Conservation (phyloP, 257 asterid genomes). For the Solanum chiquidenum region DNA sequence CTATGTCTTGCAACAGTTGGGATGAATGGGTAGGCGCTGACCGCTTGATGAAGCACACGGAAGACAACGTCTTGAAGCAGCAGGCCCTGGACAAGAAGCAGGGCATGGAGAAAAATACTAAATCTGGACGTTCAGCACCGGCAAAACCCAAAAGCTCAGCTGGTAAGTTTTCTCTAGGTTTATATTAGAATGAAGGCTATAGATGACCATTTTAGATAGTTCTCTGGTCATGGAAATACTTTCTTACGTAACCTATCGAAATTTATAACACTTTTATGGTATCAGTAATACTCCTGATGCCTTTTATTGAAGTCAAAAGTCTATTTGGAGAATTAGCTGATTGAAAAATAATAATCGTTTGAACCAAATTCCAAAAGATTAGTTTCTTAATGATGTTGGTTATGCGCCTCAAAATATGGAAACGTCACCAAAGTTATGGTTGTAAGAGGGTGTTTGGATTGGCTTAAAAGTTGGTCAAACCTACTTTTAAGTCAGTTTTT, state of each 20-base stretch:
- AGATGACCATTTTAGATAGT: background rate
- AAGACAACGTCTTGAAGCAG: conserved; percentile 71
- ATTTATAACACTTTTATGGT: background rate
- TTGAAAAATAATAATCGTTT: background rate
- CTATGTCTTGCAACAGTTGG: conserved; percentile 59
- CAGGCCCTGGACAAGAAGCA: conserved; percentile 73
- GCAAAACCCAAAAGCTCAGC: conserved; percentile 65
- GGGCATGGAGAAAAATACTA: conserved; percentile 55
- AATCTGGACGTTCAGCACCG: conserved; percentile 70
- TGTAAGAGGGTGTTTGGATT: background rate
- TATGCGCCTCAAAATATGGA: background rate
- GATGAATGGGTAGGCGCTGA: conserved; percentile 93
- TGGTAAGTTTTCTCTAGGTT: conserved; percentile 28
- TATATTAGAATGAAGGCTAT: background rate
- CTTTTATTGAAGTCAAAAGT: background rate
- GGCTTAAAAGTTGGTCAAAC: too few species aligned
- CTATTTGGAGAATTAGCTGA: background rate
- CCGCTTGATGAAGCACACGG: conserved; percentile 76
- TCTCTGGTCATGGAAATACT: background rate
- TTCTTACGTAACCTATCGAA: background rate
- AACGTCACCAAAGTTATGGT: background rate
- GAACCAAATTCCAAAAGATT: background rate
- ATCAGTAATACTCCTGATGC: background rate
- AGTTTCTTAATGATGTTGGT: background rate
- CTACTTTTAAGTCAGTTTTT: too few species aligned